These are phyloP conservation scores for Ceratocystis ficicola DNA, from an alignment of 2,329 filamentous ascomycete species.

Conservation along the genomic window DNA sequence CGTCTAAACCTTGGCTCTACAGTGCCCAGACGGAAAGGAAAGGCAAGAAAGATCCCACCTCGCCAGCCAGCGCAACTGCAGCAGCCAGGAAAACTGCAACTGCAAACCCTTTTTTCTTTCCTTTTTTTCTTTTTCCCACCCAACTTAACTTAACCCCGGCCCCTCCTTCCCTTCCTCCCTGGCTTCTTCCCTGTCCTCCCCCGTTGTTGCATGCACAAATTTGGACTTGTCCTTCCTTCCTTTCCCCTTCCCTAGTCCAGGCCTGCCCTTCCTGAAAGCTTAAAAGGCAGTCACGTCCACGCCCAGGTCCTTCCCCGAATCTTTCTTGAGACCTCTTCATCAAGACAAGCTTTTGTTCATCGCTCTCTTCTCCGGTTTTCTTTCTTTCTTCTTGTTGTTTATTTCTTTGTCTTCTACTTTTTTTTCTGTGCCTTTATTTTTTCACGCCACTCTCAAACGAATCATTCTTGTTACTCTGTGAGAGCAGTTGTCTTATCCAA, in stretches of 20 bases:
- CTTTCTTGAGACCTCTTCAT: background rate
- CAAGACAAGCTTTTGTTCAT: constrained; percentile 11
- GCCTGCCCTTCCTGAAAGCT: background rate
- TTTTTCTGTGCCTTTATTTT: constrained; percentile 12
- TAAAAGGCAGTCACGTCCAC: constrained; percentile 8
- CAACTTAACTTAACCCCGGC: background rate
- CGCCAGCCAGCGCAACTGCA: background rate
- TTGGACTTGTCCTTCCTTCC: background rate
- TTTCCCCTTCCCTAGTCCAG: background rate
- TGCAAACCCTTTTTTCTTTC: background rate
- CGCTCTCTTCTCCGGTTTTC: background rate
- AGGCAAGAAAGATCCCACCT: no score
- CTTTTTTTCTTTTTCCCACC: background rate
- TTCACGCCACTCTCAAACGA: constrained; percentile 4
- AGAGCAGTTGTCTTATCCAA: background rate
- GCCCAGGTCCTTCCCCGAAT: background rate
- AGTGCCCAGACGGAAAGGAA: background rate
- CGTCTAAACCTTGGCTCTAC: background rate
- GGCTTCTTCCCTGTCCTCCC: background rate
- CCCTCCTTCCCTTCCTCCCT: constrained; percentile 1
- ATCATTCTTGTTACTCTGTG: constrained; percentile 3
- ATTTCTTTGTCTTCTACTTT: constrained; percentile 7
- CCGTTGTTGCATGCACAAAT: background rate
- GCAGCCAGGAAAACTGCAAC: background rate
- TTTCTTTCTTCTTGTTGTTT: constrained; percentile 12